Base-by-base conservation (phyloP, 139 green algal species). In the Asterochloris erici region DNA sequence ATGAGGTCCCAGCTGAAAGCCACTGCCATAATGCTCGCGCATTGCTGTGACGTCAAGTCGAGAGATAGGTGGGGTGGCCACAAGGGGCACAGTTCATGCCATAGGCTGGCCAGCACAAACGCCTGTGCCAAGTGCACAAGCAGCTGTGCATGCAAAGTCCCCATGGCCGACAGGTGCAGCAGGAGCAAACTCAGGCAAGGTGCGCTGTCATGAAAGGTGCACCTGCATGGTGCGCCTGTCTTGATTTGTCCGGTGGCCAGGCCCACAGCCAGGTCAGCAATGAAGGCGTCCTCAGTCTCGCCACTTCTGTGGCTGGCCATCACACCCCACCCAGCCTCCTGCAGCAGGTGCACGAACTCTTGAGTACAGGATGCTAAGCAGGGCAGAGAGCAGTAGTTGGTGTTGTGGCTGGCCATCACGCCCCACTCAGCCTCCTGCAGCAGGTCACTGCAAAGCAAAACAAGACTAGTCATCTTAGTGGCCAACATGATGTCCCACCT, bases 201-300 rank as follows among this genome's bases (percentile, higher is more conserved):
- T 73, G 66, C 66, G 38, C 6, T 2, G 38, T 54, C 38, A 54
- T 54, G 6, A 54, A 12, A 0, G 54, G 61, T 62, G 71, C 78
- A 89, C 84, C 93, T 86, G 93, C 96, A 99, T 63, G 97, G 97
- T 0, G 97, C 97, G 62, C 97, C 97, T 23, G 97, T 98, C 95
- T 99, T 99, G 93, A 99, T 99, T 90, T 99, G 97, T 23, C 97
- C 97, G 27, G 96, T 98, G 70, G 93, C 81, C 63, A 99, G 94
- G 78, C 97, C 97, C 17, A 99, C 97, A 14, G 96, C 89, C 66
- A 99, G 91, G 90, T 99, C 97, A 63, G 97, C 97, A 79, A 99
- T 99, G 93, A 99, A 99, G 61, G 82, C 92, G 89, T 99, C 97
- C 87, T 98, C 95, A 12, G 96, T 99, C 93, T 99, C 96, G 26